Evolutionary conservation across 192 early-diverging fungal genomes (phyloP).

Genomic region (Backusella luteola): DNA sequence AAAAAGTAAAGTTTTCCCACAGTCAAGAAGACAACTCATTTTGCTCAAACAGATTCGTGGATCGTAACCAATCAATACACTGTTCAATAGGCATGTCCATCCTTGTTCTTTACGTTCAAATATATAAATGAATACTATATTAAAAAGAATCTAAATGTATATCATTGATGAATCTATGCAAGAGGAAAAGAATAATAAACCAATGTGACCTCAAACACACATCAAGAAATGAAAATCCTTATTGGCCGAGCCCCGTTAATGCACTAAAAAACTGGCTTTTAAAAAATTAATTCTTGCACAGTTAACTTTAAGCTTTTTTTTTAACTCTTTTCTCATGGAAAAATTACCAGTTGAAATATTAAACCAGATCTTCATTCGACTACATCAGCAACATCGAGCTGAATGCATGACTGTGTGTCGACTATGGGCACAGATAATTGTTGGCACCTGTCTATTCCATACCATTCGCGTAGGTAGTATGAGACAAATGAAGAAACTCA

Average conservation of each 20-base stretch:
- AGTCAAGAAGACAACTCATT: too few relatives aligned
- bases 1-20: too few relatives aligned
- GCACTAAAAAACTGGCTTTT: not conserved
- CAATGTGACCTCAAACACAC: not conserved
- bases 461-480: not conserved
- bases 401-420: not conserved
- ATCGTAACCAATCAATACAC: too few relatives aligned
- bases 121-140: not conserved
- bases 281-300: not conserved
- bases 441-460: not conserved
- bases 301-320: not conserved
- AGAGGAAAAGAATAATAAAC: not conserved
- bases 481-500: not conserved
- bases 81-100: too few relatives aligned
- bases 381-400: not conserved
- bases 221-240: not conserved
- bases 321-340: not conserved
- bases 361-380: not conserved
- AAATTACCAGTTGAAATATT: not conserved
- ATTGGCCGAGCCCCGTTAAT: not conserved
- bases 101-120: not conserved
- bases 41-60: too few relatives aligned
- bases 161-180: not conserved
- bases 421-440: not conserved
- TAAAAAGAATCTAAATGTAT: not conserved